Base-by-base conservation (phyloP, 202 grass and related monocot species). In the Setaria viridis region DNA sequence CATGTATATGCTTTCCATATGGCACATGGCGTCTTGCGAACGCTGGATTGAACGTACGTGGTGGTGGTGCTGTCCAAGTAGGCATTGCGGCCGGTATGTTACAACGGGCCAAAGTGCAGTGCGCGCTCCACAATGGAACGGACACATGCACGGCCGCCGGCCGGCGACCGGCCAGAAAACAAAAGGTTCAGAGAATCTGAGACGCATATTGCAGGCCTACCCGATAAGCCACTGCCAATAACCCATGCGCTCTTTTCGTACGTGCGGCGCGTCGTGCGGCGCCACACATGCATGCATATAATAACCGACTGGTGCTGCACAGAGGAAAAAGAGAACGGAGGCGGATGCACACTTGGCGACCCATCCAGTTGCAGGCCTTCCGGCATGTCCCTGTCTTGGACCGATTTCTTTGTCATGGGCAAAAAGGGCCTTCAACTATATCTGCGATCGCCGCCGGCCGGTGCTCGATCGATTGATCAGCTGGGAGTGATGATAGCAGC, bases 161-260 rank as follows among this genome's bases (percentile, higher is more conserved):
- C 17, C 71, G 62, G 71, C 69, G 69, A 72, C 69, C 69, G 46
- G 17, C 30, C 30, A n/a, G 3, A 53, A 77, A 50, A 15, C 0
- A 0, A 14, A 81, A 82, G 56, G 72, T 86, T 86, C 35, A 82
- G 65, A 78, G 88, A 82, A 90, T 82, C 72, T 66, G 87, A 80
- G 16, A 49, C 49, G 59, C 54, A 42, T 56, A 80, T 77, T 82
- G 83, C 72, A 86, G 83, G 65, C 11, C 64, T 77, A 39, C 83
- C 88, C 62, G 33, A 51, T 50, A 69, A 67, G 33, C 57, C 25
- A 50, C 16, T 25, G 46, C 34, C 47, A 29, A 49, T 16, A 2
- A 45, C 74, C 9, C 74, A 30, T 66, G 86, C 11, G 46, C 80
- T 58, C 62, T 89, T 76, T 62, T 20, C 69, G 33, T 85, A 57